Percentiles rank a stretch among this genome's conserved stretches.
Evolutionary conservation across 208 protist genomes (phyloP).

Genomic region (Leishmania arabica): DNA sequence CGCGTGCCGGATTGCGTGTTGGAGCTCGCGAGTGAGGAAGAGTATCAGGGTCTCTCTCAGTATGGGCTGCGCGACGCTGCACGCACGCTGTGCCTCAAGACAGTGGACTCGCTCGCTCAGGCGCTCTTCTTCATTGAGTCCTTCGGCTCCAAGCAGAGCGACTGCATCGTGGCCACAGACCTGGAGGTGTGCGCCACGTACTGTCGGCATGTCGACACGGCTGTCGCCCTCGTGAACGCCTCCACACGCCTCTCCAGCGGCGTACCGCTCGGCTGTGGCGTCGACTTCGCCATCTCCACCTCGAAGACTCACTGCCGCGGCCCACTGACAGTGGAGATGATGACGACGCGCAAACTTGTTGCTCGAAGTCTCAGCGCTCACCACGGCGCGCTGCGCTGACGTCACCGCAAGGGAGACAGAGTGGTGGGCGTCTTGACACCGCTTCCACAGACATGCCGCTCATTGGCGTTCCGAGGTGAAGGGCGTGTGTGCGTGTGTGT

Average conservation of each 20-base stretch:
- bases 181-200: slow-evolving; percentile 36
- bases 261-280: slow-evolving; percentile 48
- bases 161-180: slow-evolving; percentile 58
- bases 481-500: not conserved
- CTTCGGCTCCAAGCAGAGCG: slow-evolving; percentile 59
- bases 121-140: slow-evolving; percentile 59
- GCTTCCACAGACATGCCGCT: not conserved
- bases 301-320: slow-evolving; percentile 59
- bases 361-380: slow-evolving; percentile 30
- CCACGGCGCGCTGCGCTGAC: slow-evolving; percentile 35
- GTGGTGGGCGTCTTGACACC: not conserved
- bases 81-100: slow-evolving; percentile 49
- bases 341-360: slow-evolving; percentile 53
- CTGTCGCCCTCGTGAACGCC: slow-evolving; percentile 57
- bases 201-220: slow-evolving; percentile 46
- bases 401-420: not conserved
- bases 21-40: slow-evolving; percentile 51
- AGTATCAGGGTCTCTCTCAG: slow-evolving; percentile 49
- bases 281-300: slow-evolving; percentile 57
- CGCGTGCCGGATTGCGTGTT: slow-evolving; percentile 39
- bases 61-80: slow-evolving; percentile 36
- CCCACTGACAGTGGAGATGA: slow-evolving; percentile 44
- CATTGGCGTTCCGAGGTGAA: not conserved
- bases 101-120: slow-evolving; percentile 45
- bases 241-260: slow-evolving; percentile 60